phyloP scores from a whole-genome alignment of 108 stramenopile species.

The Seminavis robusta region DNA sequence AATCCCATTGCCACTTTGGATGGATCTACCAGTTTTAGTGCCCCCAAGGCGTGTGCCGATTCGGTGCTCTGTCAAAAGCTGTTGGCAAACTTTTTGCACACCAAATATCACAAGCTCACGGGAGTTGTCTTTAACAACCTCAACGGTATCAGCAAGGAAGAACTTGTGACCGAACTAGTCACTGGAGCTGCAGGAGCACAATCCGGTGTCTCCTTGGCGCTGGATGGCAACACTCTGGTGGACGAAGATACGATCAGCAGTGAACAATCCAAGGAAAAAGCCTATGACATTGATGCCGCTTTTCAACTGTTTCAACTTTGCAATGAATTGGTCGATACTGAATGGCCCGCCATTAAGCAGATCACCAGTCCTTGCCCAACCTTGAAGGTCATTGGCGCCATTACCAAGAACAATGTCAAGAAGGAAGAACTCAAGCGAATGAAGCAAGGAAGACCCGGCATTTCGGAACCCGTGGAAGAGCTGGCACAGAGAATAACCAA shows the following conservation, averaged over 20 bases:
- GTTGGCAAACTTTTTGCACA: constrained; percentile 56
- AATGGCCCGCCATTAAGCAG: constrained; percentile 51
- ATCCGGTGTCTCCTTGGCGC: neutral
- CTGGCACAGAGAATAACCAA: constrained; percentile 36
- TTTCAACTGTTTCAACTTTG: no score
- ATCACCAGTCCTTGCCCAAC: constrained; percentile 84
- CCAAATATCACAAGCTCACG: constrained; percentile 60
- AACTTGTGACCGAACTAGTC: no score
- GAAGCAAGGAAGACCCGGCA: constrained; percentile 72
- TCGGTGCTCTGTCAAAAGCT: constrained; percentile 79
- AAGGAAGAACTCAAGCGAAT: constrained; percentile 86
- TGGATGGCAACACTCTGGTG: no score
- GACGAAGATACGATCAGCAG: neutral
- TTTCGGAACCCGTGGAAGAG: constrained; percentile 58
- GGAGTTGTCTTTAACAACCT: constrained; percentile 50
- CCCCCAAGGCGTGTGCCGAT: constrained; percentile 92
- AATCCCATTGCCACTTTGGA: constrained; percentile 88
- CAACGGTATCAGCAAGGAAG: no score
- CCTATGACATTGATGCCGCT: no score
- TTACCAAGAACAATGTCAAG: constrained; percentile 68
- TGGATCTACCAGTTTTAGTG: constrained; percentile 79
- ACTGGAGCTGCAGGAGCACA: neutral
- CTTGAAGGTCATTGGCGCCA: constrained; percentile 79
- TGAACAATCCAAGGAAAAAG: neutral
- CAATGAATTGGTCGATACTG: no score